phyloP scores from a whole-genome alignment of 768 basidiomycete species.

The Pholiota microspora region DNA sequence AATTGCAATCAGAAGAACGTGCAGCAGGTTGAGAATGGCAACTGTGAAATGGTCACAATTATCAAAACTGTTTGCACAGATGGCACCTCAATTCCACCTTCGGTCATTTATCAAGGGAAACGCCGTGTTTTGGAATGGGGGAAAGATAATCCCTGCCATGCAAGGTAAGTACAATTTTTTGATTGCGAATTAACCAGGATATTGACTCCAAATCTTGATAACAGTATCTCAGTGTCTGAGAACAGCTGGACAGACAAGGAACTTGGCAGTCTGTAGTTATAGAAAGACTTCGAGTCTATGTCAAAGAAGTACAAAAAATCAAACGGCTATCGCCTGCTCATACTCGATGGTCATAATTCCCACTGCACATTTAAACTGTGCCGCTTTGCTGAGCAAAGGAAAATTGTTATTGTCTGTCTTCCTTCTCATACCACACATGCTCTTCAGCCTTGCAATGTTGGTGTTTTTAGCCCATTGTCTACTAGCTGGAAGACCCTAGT shows the following conservation, averaged over 20 bases:
- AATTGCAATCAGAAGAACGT: constrained; percentile 23
- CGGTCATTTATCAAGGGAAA: constrained; percentile 36
- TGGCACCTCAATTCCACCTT: constrained; percentile 33
- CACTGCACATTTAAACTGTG: constrained; percentile 33
- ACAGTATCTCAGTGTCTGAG: constrained; percentile 29
- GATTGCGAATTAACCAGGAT: not conserved
- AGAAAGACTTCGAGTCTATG: constrained; percentile 31
- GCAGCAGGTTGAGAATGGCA: constrained; percentile 31
- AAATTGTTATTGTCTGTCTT: constrained; percentile 34
- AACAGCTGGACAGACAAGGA: constrained; percentile 40
- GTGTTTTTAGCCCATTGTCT: constrained; percentile 35
- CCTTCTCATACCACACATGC: constrained; percentile 35
- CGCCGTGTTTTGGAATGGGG: constrained; percentile 21
- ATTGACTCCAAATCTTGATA: too few species aligned
- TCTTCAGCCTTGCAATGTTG: constrained; percentile 35
- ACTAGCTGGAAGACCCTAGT: constrained; percentile 27
- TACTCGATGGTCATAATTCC: constrained; percentile 37
- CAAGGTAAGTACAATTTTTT: constrained; percentile 22
- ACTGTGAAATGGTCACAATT: constrained; percentile 43
- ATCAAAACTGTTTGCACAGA: constrained; percentile 44
- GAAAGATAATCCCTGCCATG: constrained; percentile 24
- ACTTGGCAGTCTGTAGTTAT: constrained; percentile 30
- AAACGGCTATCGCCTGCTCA: constrained; percentile 23
- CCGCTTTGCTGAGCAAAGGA: constrained; percentile 21
- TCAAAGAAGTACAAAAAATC: constrained; percentile 16